Base-by-base conservation (phyloP, 129 eudicot species). In the Ambrosia artemisiifolia region DNA sequence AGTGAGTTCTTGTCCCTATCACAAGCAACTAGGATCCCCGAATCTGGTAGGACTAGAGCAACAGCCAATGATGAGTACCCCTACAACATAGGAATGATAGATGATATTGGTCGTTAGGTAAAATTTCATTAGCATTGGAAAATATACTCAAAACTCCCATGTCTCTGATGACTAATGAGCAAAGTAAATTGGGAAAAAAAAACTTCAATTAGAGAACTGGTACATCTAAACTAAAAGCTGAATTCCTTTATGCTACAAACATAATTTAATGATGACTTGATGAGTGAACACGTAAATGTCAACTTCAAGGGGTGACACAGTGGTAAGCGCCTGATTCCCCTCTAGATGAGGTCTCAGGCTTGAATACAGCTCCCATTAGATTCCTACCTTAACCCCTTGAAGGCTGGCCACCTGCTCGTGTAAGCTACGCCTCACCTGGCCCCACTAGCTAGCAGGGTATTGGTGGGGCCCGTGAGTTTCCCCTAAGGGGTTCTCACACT, bases 41-140 rank as follows among this genome's bases (percentile, higher is more conserved):
- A 84, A 42, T 94, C 91, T 28, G 97, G 97, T 6, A 94, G 89
- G 73, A 82, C 97, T 48, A 94, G 73, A 64, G 98, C 98, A 84
- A 90, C 75, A 34, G 97, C 96, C 76, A 94, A 73, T 4, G 98
- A 94, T 4, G 98, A 94, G 86, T 94, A 90, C 11, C 98, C 98
- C 97, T 91, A 82, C 74, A 73, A 70, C 75, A 60, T 30, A 54
- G 68, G 40, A 48, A 65, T 65, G 50, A 13, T 28, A 16, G 10
- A 10, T 42, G 17, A 24, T 50, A 64, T 20, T 51, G 34, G 16
- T 35, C 63, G 36, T 59, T 72, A 5, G 17, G 76, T 30, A 44
- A 46, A 61, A 3, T 9, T 47, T 12, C 55, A 19, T 70, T 70
- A 28, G 12, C 11, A 57, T 24, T 14, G 12, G n/a, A 36, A 16